Evolutionary conservation across 345 rosid species (phyloP).

Genomic region (Ceriops decandra): DNA sequence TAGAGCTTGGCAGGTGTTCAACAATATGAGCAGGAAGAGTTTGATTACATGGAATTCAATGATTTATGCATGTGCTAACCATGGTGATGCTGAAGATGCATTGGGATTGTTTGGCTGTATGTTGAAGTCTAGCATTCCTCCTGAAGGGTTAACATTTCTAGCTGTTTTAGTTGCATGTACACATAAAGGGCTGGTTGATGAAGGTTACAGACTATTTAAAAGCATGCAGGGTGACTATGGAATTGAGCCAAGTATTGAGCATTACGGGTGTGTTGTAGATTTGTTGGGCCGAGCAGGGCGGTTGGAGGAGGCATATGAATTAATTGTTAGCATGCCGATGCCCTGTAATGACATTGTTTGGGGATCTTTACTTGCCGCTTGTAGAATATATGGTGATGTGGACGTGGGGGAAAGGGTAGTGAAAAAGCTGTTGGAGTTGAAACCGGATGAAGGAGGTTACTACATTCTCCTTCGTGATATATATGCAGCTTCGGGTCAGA

Average conservation of each 20-base stretch:
- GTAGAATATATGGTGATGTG: conserved; percentile 14
- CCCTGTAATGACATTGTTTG: conserved; percentile 17
- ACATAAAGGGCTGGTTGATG: conserved; percentile 29
- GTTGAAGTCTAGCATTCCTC: conserved; percentile 22
- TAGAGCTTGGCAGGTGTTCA: conserved; percentile 29
- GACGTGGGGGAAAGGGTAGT: conserved; percentile 18
- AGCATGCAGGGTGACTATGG: conserved; percentile 18
- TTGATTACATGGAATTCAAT: conserved; percentile 38
- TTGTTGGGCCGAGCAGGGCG: conserved; percentile 21
- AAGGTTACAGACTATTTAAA: conserved; percentile 27
- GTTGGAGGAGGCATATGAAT: conserved; percentile 17
- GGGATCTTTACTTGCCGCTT: conserved; percentile 21
- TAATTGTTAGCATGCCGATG: conserved; percentile 9
- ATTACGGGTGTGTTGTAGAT: conserved; percentile 17
- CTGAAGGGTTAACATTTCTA: conserved; percentile 28
- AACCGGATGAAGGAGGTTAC: conserved; percentile 20
- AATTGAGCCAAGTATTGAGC: conserved; percentile 18
- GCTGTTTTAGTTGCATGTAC: conserved; percentile 25
- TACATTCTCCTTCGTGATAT: conserved; percentile 12
- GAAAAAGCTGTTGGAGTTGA: conserved; percentile 16
- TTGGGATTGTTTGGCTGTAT: conserved; percentile 15
- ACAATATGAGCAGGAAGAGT: conserved; percentile 25
- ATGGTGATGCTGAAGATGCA: conserved; percentile 25
- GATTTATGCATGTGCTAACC: conserved; percentile 33
- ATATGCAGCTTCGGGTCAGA: conserved; percentile 13